These are phyloP conservation scores for Ilex asprella DNA, from an alignment of 257 asterid species.

Conservation along the genomic window DNA sequence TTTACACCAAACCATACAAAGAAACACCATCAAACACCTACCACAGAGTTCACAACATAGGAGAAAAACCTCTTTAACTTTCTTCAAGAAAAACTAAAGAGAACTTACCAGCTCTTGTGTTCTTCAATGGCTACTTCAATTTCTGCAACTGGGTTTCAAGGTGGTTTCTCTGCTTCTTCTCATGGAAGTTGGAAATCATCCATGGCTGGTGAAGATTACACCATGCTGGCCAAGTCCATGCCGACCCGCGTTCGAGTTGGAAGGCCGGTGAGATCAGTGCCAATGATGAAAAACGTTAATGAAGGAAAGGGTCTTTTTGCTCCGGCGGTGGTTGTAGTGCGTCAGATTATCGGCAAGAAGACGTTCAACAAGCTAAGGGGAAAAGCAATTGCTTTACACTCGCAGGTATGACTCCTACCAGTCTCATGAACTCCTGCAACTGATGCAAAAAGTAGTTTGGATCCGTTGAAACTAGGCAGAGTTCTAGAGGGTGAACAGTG, in stretches of 20 bases:
- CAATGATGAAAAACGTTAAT: conserved; percentile 80
- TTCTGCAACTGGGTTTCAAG: conserved; percentile 41
- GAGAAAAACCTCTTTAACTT: not conserved
- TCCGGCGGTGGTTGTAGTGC: conserved; percentile 56
- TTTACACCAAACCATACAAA: no score
- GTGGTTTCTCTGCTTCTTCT: conserved; percentile 33
- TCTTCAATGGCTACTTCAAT: conserved; percentile 51
- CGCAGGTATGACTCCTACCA: conserved; percentile 49
- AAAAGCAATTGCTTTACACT: conserved; percentile 92
- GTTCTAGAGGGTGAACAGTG: no score
- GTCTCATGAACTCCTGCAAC: no score
- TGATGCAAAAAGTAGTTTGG: no score
- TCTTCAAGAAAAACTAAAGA: not conserved
- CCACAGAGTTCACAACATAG: no score
- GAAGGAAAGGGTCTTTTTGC: conserved; percentile 86
- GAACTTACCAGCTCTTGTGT: not conserved
- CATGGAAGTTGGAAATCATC: conserved; percentile 60
- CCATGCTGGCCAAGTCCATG: conserved; percentile 25
- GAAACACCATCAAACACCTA: conserved; percentile 6
- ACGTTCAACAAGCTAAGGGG: conserved; percentile 86
- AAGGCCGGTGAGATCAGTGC: conserved; percentile 43
- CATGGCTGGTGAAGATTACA: conserved; percentile 46
- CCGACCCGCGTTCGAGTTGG: conserved; percentile 26
- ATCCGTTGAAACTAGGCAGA: no score
- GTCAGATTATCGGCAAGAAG: conserved; percentile 79